Conservation (phyloP, 176 grass and related monocot species). For the Rhynchospora breviuscula region DNA sequence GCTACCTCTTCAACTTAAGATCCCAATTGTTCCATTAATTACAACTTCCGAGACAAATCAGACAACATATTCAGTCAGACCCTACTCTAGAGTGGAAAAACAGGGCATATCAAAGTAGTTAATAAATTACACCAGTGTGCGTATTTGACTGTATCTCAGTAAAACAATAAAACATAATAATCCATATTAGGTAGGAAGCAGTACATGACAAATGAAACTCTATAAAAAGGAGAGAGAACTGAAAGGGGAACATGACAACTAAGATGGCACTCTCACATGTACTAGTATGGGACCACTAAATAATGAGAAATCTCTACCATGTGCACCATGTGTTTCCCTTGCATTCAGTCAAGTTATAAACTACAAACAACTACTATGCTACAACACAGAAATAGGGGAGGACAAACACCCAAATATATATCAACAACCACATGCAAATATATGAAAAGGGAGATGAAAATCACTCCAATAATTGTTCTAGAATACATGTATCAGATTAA, state of each 20-base stretch:
- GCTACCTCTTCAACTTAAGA: neutral
- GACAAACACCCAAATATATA: constrained; percentile 15
- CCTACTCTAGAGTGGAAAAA: neutral
- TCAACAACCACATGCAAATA: constrained; percentile 17
- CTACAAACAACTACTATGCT: neutral
- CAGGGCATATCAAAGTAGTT: neutral
- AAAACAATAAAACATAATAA: neutral
- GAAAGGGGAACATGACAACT: constrained; percentile 23
- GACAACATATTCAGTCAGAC: neutral
- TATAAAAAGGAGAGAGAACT: neutral
- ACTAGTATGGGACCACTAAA: constrained; percentile 3
- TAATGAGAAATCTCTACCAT: constrained; percentile 7
- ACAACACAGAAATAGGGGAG: neutral
- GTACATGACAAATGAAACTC: constrained; percentile 20
- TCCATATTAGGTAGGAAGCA: neutral
- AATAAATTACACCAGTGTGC: neutral
- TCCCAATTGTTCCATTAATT: neutral
- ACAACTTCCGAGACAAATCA: neutral
- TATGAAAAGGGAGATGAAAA: neutral
- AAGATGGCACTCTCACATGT: neutral
- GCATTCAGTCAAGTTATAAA: constrained; percentile 16
- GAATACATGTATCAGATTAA: neutral
- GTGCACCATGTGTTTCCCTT: constrained; percentile 23
- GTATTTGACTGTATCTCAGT: constrained; percentile 1
- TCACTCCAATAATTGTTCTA: neutral